A percentile compares a stretch with the other conserved stretches of the same genome.
Conservation (phyloP, 345 rosid species). For the Eucalyptus fibrosa region DNA sequence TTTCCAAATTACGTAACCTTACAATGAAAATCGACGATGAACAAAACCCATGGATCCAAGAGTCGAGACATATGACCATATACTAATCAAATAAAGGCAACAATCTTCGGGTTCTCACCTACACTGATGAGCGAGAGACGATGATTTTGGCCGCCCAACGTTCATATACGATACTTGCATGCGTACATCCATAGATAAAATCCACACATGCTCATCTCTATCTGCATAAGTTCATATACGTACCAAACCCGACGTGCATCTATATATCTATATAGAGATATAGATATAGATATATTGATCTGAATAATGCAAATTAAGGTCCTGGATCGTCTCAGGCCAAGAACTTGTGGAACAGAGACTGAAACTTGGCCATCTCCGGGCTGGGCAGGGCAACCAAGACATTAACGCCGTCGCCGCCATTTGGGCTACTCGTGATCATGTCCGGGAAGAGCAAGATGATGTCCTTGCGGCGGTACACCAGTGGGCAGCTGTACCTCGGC, state of each 20-base stretch:
- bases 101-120: neutral
- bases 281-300: neutral
- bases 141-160: too few relatives aligned
- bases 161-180: neutral
- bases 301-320: neutral
- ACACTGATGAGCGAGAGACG: neutral
- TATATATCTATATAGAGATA: too few relatives aligned
- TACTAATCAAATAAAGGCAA: neutral
- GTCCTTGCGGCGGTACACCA: slow-evolving; percentile 64
- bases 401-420: slow-evolving; percentile 24
- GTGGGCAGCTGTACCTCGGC: slow-evolving; percentile 59
- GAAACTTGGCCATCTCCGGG: slow-evolving; percentile 48
- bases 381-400: slow-evolving; percentile 73
- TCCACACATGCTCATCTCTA: neutral
- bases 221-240: neutral
- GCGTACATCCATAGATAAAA: neutral
- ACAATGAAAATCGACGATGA: neutral
- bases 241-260: neutral
- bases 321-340: neutral
- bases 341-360: slow-evolving; percentile 26
- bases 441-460: slow-evolving; percentile 68
- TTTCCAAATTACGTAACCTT: neutral
- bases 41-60: neutral
- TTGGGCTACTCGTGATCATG: neutral
- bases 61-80: neutral